phyloP scores from a whole-genome alignment of 2,329 filamentous ascomycete species.

The Escovopsis sp. region DNA sequence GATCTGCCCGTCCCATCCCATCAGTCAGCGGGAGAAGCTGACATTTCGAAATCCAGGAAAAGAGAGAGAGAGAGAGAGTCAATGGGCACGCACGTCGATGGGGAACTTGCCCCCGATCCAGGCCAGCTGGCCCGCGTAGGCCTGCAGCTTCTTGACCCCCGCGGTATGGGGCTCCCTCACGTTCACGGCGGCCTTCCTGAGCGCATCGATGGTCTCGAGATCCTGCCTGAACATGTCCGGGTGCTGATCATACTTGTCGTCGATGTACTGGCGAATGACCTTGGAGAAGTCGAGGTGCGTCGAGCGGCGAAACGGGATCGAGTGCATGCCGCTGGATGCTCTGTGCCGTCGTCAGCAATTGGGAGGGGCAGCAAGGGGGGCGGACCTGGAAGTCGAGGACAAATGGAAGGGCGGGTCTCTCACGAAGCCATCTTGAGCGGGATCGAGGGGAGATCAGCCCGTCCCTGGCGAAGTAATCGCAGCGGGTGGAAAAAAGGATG shows the following conservation, averaged over 20 bases:
- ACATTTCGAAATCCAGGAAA: not conserved
- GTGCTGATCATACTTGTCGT: constrained; percentile 95
- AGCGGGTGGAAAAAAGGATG: not conserved
- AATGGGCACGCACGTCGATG: constrained; percentile 50
- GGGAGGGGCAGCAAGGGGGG: no score
- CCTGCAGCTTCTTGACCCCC: constrained; percentile 75
- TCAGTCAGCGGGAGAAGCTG: constrained; percentile 1
- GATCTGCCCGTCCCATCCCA: constrained; percentile 38
- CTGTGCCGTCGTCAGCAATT: not conserved
- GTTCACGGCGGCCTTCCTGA: constrained; percentile 76
- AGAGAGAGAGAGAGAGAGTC: not conserved
- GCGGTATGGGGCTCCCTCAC: constrained; percentile 77
- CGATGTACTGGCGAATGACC: constrained; percentile 90
- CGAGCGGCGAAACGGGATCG: constrained; percentile 78
- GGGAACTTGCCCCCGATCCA: constrained; percentile 95
- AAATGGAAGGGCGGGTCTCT: not conserved
- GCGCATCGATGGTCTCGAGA: constrained; percentile 64
- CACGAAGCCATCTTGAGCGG: not conserved
- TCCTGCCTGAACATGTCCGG: constrained; percentile 92
- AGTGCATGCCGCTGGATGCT: constrained; percentile 45
- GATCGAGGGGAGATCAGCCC: no score
- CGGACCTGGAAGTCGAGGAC: no score
- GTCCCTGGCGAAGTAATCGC: no score
- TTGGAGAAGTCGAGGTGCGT: constrained; percentile 62
- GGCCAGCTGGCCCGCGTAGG: constrained; percentile 81